Percentiles rank a stretch among this genome's conserved stretches.
These are phyloP conservation scores for Saccharomyces hybrid DNA, from an alignment of 1,139 yeast genomes.

Conservation along the genomic window DNA sequence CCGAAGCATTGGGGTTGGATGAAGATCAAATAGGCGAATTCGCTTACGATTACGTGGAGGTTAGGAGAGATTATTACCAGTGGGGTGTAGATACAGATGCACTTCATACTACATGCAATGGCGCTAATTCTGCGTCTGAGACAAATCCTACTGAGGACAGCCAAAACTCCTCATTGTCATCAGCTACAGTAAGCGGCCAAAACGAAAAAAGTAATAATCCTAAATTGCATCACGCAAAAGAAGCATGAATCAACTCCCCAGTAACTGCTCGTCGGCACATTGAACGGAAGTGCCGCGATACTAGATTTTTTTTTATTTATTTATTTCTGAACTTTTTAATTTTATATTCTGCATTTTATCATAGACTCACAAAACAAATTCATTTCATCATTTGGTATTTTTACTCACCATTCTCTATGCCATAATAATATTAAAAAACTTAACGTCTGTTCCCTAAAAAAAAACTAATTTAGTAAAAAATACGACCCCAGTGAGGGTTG, in stretches of 20 bases:
- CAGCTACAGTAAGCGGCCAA: neutral
- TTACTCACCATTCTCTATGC: too few relatives aligned
- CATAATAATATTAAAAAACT: too few relatives aligned
- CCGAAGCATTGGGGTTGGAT: slow-evolving; percentile 84
- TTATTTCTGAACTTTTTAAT: neutral
- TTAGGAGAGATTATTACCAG: slow-evolving; percentile 83
- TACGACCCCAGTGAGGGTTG: slow-evolving; percentile 27
- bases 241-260: neutral
- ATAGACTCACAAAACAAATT: neutral
- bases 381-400: neutral
- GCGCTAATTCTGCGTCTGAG: neutral
- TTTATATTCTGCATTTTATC: neutral
- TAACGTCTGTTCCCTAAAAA: too few relatives aligned
- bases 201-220: neutral
- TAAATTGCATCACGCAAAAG: neutral
- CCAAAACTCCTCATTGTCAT: neutral
- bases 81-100: slow-evolving; percentile 40
- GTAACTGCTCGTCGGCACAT: neutral
- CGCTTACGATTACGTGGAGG: slow-evolving; percentile 96
- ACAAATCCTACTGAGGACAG: neutral
- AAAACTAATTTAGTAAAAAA: slow-evolving; percentile 5
- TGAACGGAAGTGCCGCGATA: neutral
- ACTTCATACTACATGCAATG: neutral
- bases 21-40: slow-evolving; percentile 97
- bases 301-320: neutral